Percentiles rank a stretch among this genome's conserved stretches.
Conservation (phyloP, 768 basidiomycete genomes). For the Tylopilus rubrobrunneus region DNA sequence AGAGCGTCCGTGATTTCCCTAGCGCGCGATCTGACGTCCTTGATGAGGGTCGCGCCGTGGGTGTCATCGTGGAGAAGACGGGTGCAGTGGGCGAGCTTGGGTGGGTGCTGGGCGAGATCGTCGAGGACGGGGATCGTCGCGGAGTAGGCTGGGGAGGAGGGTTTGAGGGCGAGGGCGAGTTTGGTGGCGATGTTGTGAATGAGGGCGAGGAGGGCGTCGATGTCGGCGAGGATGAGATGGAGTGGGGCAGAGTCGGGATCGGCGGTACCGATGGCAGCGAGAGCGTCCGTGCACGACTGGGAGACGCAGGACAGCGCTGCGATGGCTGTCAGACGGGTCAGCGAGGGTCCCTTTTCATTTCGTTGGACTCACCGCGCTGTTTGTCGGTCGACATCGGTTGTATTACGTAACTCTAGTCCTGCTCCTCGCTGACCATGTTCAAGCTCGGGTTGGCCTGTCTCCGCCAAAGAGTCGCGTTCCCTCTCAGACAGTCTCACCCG, state of each 20-base stretch:
- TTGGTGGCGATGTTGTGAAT: conserved; percentile 52
- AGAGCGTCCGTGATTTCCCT: no score
- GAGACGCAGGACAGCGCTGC: conserved; percentile 9
- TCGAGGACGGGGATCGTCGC: conserved; percentile 47
- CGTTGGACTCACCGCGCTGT: neutral
- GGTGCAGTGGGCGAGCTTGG: no score
- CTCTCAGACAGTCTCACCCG: neutral
- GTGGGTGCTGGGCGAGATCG: conserved; percentile 47
- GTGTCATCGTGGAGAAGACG: no score
- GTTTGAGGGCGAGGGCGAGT: no score
- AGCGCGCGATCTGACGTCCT: no score
- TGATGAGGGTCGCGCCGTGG: no score
- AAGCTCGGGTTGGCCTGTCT: conserved; percentile 2
- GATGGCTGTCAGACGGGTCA: neutral
- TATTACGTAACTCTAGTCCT: neutral
- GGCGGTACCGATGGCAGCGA: conserved; percentile 2
- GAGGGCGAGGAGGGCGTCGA: conserved; percentile 54
- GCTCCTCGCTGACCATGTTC: neutral
- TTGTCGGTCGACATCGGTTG: neutral
- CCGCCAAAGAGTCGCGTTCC: neutral
- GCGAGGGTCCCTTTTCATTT: no score
- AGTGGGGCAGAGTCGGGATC: conserved; percentile 6
- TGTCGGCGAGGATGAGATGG: conserved; percentile 48
- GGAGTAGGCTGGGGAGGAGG: no score
- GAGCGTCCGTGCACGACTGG: conserved; percentile 20